Conservation (phyloP, 495 filamentous ascomycete species). For the Elasticomyces elasticus region DNA sequence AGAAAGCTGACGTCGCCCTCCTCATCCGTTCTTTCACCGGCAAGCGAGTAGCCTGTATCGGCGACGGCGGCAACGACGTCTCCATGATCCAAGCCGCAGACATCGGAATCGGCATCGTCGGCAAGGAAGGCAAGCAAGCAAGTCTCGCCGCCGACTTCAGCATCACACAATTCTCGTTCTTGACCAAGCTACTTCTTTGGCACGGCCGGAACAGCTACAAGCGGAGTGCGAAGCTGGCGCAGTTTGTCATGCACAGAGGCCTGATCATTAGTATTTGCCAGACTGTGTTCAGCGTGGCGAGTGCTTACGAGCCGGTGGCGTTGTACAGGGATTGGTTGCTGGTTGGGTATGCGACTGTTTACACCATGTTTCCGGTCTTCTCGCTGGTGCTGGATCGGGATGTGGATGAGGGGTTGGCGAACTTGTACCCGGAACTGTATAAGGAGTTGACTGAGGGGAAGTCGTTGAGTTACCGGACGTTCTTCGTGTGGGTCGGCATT, state of each 20-base stretch:
- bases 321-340: conserved; percentile 95
- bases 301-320: conserved; percentile 82
- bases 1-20: conserved; percentile 87
- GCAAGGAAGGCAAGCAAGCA: conserved; percentile 93
- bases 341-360: conserved; percentile 92
- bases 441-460: conserved; percentile 82
- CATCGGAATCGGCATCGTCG: conserved; percentile 94
- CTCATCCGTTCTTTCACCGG: conserved; percentile 86
- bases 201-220: conserved; percentile 97
- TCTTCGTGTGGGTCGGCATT: conserved; percentile 94
- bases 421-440: conserved; percentile 95
- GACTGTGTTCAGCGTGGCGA: conserved; percentile 92
- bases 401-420: conserved; percentile 84
- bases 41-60: conserved; percentile 92
- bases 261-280: conserved; percentile 92
- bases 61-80: conserved; percentile 96
- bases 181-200: conserved; percentile 97
- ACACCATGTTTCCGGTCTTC: conserved; percentile 90
- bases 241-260: conserved; percentile 97
- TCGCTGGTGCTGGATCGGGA: conserved; percentile 93
- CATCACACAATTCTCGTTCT: conserved; percentile 85
- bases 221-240: conserved; percentile 84
- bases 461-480: conserved; percentile 80
- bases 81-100: conserved; percentile 99
- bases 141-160: conserved; percentile 92